Percentiles rank a stretch among this genome's conserved stretches.
Conservation (phyloP, 2,329 filamentous ascomycete species). For the Cyanodermella asteris region DNA sequence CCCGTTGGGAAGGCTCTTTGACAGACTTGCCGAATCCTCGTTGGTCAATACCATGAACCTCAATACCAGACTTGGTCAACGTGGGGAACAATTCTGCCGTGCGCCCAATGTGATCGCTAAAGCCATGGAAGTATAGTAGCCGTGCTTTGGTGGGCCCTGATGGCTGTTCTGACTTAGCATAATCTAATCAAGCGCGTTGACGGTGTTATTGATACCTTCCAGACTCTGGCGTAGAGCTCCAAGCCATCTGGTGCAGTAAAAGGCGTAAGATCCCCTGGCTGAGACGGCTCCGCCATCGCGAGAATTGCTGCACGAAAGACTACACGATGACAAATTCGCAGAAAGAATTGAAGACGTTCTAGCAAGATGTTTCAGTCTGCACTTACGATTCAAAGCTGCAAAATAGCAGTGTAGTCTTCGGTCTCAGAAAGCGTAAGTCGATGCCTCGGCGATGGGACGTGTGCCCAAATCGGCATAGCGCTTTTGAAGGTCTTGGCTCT, state of each 20-base stretch:
- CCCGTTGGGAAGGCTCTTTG: conserved; percentile 36
- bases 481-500: too few species aligned
- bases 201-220: conserved; percentile 25
- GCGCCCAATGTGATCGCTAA: conserved; percentile 60
- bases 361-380: too few species aligned
- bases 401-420: too few species aligned
- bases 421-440: too few species aligned
- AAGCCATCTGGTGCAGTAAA: conserved; percentile 31
- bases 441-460: too few species aligned
- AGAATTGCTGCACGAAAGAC: too few species aligned
- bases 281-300: too few species aligned
- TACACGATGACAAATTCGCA: too few species aligned
- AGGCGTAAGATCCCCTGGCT: too few species aligned
- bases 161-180: conserved; percentile 21
- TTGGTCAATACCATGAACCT: conserved; percentile 62
- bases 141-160: conserved; percentile 40
- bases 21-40: conserved; percentile 70
- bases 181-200: conserved; percentile 1
- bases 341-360: too few species aligned
- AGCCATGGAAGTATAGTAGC: conserved; percentile 70
- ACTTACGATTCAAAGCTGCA: too few species aligned
- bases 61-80: conserved; percentile 50
- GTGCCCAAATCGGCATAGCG: too few species aligned
- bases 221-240: conserved; percentile 39
- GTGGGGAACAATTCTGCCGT: conserved; percentile 54